Conservation (phyloP, 1,284 basidiomycete species). For the Cutaneotrichosporon cavernicola region DNA sequence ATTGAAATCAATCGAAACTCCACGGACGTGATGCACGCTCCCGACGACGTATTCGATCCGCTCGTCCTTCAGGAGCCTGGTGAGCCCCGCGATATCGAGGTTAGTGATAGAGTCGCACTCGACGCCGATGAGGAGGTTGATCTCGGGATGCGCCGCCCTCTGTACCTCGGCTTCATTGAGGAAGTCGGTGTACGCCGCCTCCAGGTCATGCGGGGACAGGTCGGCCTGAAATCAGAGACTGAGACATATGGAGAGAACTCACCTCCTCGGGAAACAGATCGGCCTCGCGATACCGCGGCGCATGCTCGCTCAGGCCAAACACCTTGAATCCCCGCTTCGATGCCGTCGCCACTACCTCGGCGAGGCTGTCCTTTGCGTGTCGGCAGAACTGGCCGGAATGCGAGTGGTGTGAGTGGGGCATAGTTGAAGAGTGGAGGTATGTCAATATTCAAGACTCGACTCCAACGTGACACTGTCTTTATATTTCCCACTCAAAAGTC, state of each 20-base stretch:
- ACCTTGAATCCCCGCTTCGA: conserved; percentile 73
- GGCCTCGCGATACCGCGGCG: conserved; percentile 72
- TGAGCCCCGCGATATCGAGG: conserved; percentile 61
- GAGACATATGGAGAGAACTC: conserved; percentile 22
- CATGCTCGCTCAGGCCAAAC: conserved; percentile 92
- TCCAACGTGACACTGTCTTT: too few species aligned
- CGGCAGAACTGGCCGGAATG: conserved; percentile 97
- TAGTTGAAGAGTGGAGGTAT: conserved; percentile 40
- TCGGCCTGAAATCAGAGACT: conserved; percentile 37
- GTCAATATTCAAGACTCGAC: too few species aligned
- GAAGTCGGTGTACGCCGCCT: conserved; percentile 36
- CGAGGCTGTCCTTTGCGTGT: conserved; percentile 74
- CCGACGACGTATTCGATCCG: conserved; percentile 89
- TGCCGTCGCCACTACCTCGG: conserved; percentile 76
- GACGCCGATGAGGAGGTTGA: conserved; percentile 74
- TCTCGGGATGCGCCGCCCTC: conserved; percentile 49
- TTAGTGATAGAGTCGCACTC: conserved; percentile 87
- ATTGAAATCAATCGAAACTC: conserved; percentile 93
- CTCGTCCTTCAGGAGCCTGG: conserved; percentile 54
- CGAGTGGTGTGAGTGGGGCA: conserved; percentile 90
- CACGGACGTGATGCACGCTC: conserved; percentile 85
- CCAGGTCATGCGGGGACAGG: conserved; percentile 40
- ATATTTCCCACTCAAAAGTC: too few species aligned
- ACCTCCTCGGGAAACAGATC: conserved; percentile 98
- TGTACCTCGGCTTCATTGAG: conserved; percentile 62